These are phyloP conservation scores for Suillus weaverae DNA, from an alignment of 768 basidiomycete genomes.

Conservation along the genomic window DNA sequence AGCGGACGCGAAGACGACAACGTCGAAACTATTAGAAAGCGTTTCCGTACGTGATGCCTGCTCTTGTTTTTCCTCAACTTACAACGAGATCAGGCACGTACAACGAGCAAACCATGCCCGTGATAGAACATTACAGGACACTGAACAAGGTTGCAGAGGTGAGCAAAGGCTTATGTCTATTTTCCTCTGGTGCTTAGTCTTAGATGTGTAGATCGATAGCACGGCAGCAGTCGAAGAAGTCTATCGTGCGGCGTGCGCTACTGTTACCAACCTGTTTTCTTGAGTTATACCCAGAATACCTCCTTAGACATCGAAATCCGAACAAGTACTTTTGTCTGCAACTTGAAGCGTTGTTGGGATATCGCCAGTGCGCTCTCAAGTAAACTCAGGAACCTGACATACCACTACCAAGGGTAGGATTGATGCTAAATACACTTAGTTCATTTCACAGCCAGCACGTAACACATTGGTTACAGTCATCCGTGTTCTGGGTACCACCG, in stretches of 20 bases:
- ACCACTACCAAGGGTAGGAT: background rate
- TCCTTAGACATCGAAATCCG: background rate
- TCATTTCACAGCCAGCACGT: background rate
- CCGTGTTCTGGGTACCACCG: background rate
- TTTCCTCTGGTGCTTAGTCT: constrained; percentile 1
- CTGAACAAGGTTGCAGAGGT: constrained; percentile 80
- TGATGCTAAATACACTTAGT: background rate
- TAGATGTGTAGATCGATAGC: constrained; percentile 58
- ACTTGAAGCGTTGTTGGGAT: background rate
- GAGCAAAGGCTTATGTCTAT: constrained; percentile 19
- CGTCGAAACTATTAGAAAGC: constrained; percentile 88
- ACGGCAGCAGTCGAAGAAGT: constrained; percentile 70
- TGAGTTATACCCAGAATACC: constrained; percentile 14
- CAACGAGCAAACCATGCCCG: constrained; percentile 76
- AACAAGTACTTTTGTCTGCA: background rate
- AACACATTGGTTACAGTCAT: background rate
- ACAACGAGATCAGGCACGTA: background rate
- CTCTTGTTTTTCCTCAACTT: background rate
- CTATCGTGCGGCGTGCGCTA: constrained; percentile 55
- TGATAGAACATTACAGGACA: constrained; percentile 77
- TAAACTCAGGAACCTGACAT: background rate
- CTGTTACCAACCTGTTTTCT: constrained; percentile 51
- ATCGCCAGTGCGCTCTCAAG: background rate
- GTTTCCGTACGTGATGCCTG: constrained; percentile 70
- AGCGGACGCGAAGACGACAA: constrained; percentile 97